Percentiles rank a stretch among this genome's conserved stretches.
These are phyloP conservation scores for Abrus pulchellus DNA, from an alignment of 306 rosid genomes.

Conservation along the genomic window DNA sequence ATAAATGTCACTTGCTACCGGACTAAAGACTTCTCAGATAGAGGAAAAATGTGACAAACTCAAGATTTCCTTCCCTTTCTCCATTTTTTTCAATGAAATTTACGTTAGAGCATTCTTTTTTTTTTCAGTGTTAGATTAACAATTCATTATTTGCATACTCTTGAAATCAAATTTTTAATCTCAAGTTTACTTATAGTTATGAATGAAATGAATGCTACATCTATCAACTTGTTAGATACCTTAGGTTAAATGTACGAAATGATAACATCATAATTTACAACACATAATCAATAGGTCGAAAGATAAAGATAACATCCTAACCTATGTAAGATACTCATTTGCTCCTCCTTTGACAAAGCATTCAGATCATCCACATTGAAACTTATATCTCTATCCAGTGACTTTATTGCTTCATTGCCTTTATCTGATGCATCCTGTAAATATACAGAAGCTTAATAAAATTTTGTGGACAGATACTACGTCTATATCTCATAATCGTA, in stretches of 20 bases:
- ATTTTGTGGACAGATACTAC: slow-evolving; percentile 34
- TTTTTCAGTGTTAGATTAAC: neutral
- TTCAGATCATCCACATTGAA: slow-evolving; percentile 71
- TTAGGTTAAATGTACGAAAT: neutral
- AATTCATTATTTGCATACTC: neutral
- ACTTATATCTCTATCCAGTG: slow-evolving; percentile 49
- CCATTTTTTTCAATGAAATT: neutral
- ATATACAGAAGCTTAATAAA: slow-evolving; percentile 35
- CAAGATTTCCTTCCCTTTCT: neutral
- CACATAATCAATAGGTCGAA: neutral
- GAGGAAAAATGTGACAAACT: neutral
- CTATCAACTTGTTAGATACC: slow-evolving; percentile 15
- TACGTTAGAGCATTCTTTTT: neutral
- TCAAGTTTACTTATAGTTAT: neutral
- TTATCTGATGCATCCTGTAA: slow-evolving; percentile 71
- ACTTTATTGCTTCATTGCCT: slow-evolving; percentile 49
- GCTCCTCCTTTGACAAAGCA: slow-evolving; percentile 82
- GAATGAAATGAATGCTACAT: slow-evolving; percentile 36
- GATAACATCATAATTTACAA: slow-evolving; percentile 19
- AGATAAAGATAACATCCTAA: slow-evolving; percentile 37
- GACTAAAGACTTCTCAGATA: slow-evolving; percentile 7
- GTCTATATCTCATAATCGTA: slow-evolving; percentile 21
- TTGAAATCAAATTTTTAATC: slow-evolving; percentile 8
- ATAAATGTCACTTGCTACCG: neutral
- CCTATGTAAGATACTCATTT: slow-evolving; percentile 72